Evolutionary conservation across 2,329 filamentous ascomycete genomes (phyloP).

Genomic region (Basipetospora sp.): DNA sequence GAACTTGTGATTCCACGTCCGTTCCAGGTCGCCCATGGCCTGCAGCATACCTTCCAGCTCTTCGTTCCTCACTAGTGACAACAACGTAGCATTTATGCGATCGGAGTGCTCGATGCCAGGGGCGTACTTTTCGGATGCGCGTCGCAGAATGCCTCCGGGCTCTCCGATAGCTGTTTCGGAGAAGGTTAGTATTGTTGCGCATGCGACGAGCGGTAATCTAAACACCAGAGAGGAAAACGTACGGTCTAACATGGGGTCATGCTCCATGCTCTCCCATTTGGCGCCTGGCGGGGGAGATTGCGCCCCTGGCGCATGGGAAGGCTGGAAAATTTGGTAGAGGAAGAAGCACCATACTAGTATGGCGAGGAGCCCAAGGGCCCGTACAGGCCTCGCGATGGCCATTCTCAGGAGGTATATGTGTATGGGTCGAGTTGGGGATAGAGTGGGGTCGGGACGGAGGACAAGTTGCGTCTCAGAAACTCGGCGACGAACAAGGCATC

Average conservation of each 20-base stretch:
- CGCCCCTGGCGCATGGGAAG: slow-evolving; percentile 27
- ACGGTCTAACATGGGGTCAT: slow-evolving; percentile 82
- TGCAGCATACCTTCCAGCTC: slow-evolving; percentile 72
- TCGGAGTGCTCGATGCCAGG: slow-evolving; percentile 60
- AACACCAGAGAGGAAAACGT: slow-evolving; percentile 21
- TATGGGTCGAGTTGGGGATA: too few species aligned
- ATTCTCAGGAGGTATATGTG: slow-evolving; percentile 33
- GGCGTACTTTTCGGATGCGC: slow-evolving; percentile 63
- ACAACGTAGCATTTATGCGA: slow-evolving; percentile 83
- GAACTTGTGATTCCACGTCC: slow-evolving; percentile 96
- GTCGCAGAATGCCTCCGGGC: slow-evolving; percentile 60
- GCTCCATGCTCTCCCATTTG: slow-evolving; percentile 43
- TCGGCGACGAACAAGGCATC: too few species aligned
- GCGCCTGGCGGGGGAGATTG: slow-evolving; percentile 12
- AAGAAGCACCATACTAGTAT: slow-evolving; percentile 65
- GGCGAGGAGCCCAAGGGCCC: slow-evolving; percentile 59
- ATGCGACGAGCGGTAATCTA: background rate
- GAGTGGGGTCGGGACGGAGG: too few species aligned
- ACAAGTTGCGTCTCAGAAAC: too few species aligned
- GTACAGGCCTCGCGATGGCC: slow-evolving; percentile 74
- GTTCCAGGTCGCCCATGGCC: slow-evolving; percentile 81
- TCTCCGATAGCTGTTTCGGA: slow-evolving; percentile 56
- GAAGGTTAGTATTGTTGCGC: slow-evolving; percentile 11
- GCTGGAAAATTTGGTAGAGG: slow-evolving; percentile 57
- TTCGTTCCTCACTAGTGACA: slow-evolving; percentile 83